Evolutionary conservation across 2,329 filamentous ascomycete species (phyloP), one percentile per base, ranked within the genome.

Genomic region (Achaetomium macrosporum): DNA sequence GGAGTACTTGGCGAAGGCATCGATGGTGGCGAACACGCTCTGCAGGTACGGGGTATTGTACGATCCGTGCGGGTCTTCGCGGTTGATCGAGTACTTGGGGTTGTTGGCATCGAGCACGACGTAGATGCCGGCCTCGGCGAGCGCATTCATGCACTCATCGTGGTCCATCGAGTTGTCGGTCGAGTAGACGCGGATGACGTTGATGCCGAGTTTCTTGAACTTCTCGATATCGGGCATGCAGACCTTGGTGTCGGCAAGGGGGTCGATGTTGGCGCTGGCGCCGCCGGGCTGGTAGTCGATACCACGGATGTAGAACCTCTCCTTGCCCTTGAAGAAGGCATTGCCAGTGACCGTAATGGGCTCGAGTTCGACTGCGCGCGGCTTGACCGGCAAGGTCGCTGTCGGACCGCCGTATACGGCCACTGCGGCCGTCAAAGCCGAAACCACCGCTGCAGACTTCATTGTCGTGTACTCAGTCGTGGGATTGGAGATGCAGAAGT

Each of bases 151-250:
- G 77, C 91, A 96, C 59, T 83, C 79, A 63, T 90, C 83, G 73
- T 96, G 91, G 70, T 86, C 72, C 64, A 77, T 73, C 47, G 83
- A 84, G 79, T 96, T 96, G 76, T 96, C 91, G 63, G 95, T 85
- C 16, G 87, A 89, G 79, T 96, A 96, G 58, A 96, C 87, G 71
- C 91, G 90, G 68, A 96, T 78, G 35, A 89, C 90, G 77, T 96
- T 96, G 73, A 96, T 76, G 43, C 90, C 90, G 46, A 96, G 78
- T 61, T 89, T 81, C 76, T 88, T 81, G 82, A 96, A 95, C 68
- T 88, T 78, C 47, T 74, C 72, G 62, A 96, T 87, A 66, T 95
- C 90, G 59, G 89, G 86, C 69, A 81, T 79, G 81, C 91, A 96
- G 65, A 78, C 72, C 5, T 71, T 70, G 39, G 75, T 65, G 63